phyloP scores from a whole-genome alignment of 176 grass and related monocot genomes.

The Ampelocalamus luodianensis region DNA sequence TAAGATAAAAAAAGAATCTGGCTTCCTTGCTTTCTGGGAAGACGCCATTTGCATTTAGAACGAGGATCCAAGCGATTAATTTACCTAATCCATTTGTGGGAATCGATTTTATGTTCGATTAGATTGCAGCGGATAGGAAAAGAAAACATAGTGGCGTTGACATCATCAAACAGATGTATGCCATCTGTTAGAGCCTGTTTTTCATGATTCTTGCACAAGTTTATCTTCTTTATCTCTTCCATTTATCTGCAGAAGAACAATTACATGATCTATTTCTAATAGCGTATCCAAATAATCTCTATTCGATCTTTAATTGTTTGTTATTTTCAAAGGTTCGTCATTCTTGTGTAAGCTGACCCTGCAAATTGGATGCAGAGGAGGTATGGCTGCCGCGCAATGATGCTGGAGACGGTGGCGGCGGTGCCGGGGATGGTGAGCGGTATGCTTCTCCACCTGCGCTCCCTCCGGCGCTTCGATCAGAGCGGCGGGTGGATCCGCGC shows the following conservation, averaged over 20 bases:
- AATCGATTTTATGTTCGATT: background rate
- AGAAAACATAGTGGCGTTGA: background rate
- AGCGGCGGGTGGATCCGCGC: slow-evolving; percentile 63
- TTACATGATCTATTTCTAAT: background rate
- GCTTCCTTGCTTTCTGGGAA: slow-evolving; percentile 26
- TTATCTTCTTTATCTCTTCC: background rate
- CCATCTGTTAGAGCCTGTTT: background rate
- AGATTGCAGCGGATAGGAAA: background rate
- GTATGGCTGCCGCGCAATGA: slow-evolving; percentile 63
- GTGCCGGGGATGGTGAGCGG: slow-evolving; percentile 64
- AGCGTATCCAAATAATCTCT: background rate
- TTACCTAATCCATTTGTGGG: background rate
- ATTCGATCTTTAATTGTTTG: background rate
- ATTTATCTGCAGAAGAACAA: background rate
- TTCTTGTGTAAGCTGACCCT: slow-evolving; percentile 19
- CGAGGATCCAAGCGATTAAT: background rate
- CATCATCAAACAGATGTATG: background rate
- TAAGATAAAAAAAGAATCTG: too few relatives aligned
- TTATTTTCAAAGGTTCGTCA: background rate
- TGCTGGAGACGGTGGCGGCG: slow-evolving; percentile 59
- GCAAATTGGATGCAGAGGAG: slow-evolving; percentile 47
- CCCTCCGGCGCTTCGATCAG: slow-evolving; percentile 59
- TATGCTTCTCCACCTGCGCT: slow-evolving; percentile 65
- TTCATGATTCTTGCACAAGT: background rate
- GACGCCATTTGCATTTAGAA: slow-evolving; percentile 3